These are phyloP conservation scores for Tetradesmus lagerheimii DNA, from an alignment of 139 green algal genomes.

Conservation along the genomic window DNA sequence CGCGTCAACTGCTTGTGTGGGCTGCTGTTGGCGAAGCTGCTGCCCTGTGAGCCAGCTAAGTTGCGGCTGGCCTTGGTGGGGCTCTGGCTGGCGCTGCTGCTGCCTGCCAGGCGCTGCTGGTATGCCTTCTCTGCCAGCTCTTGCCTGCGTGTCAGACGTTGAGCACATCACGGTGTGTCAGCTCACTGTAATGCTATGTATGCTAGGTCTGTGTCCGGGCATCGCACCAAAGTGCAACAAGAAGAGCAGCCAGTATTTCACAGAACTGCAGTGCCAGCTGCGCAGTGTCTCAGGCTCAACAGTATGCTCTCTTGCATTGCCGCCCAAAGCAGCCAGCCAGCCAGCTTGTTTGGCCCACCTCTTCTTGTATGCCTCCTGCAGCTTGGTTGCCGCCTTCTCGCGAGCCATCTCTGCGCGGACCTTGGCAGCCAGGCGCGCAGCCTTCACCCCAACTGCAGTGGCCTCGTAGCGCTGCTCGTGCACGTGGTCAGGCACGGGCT, in stretches of 20 bases:
- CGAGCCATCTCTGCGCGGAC: conserved; percentile 39
- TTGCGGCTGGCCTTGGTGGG: neutral
- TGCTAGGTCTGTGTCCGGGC: no score
- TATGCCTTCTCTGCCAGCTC: conserved; percentile 16
- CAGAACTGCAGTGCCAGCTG: neutral
- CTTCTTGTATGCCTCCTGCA: conserved; percentile 20
- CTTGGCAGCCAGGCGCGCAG: conserved; percentile 23
- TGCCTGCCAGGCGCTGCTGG: neutral
- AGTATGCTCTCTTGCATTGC: neutral
- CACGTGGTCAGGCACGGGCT: conserved; percentile 22
- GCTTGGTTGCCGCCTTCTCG: conserved; percentile 26
- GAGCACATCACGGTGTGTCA: neutral
- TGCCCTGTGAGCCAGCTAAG: neutral
- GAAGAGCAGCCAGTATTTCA: neutral
- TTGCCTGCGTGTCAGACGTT: conserved; percentile 16
- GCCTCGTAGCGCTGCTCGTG: conserved; percentile 5
- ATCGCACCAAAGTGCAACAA: neutral
- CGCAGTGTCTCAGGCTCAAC: neutral
- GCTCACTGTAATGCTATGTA: no score
- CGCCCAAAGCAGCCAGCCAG: neutral
- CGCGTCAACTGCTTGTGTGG: neutral
- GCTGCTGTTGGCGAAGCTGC: neutral
- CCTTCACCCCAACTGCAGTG: neutral
- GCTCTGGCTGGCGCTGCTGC: neutral
- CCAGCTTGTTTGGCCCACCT: neutral